Percentiles rank a stretch among this genome's conserved stretches.
Conservation (phyloP, 352 stramenopile species). For the Chrysophaeum taylorii region DNA sequence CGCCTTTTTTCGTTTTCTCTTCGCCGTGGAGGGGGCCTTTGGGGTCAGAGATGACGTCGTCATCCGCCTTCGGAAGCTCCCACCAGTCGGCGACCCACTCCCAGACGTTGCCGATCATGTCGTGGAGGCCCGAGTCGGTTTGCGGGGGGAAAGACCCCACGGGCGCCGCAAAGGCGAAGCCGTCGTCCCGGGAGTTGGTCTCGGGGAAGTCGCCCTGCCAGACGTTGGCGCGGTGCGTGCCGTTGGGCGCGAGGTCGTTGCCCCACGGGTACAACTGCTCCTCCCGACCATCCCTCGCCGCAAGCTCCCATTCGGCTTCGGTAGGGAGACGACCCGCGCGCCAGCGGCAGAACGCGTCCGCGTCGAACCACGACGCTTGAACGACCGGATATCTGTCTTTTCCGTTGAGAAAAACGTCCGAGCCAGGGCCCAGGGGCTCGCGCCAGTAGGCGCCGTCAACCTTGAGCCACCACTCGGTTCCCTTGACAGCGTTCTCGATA, state of each 20-base stretch:
- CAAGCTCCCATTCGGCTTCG: conserved; percentile 48
- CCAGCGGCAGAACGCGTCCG: conserved; percentile 36
- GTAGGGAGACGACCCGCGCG: conserved; percentile 34
- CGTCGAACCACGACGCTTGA: conserved; percentile 48
- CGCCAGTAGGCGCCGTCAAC: conserved; percentile 25
- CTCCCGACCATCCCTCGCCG: conserved; percentile 27
- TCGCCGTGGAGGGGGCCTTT: neutral
- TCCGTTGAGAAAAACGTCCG: conserved; percentile 23
- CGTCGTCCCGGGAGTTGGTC: conserved; percentile 36
- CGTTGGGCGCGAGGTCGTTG: conserved; percentile 33
- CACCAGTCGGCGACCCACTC: conserved; percentile 44
- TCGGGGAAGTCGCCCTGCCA: conserved; percentile 44
- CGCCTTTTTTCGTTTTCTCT: conserved; percentile 45
- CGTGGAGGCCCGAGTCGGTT: conserved; percentile 39
- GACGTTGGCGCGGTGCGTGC: conserved; percentile 37
- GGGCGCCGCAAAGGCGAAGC: conserved; percentile 34
- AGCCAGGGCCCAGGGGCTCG: conserved; percentile 22
- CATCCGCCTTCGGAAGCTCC: neutral
- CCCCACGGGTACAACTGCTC: conserved; percentile 48
- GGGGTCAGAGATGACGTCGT: neutral
- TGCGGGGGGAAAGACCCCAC: conserved; percentile 39
- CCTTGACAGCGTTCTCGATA: conserved; percentile 29
- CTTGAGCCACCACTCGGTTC: conserved; percentile 40
- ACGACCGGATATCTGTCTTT: conserved; percentile 35
- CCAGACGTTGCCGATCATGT: conserved; percentile 49